Conservation (phyloP, 768 basidiomycete species). For the Lactifluus piperatus region DNA sequence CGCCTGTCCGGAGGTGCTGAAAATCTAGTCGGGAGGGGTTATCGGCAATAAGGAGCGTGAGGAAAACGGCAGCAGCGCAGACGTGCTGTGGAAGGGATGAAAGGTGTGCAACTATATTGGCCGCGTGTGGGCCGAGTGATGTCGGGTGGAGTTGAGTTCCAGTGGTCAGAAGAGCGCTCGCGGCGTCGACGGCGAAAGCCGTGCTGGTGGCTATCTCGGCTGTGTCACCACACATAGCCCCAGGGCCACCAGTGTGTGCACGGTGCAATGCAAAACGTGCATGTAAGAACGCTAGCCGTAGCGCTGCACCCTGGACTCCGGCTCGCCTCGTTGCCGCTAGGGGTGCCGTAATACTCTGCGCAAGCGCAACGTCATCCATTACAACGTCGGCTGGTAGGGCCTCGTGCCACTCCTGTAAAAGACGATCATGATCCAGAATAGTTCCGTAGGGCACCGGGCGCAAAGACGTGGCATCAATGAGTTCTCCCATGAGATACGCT, state of each 20-base stretch:
- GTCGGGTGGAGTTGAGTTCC: conserved; percentile 70
- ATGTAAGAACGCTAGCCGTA: conserved; percentile 69
- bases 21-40: conserved; percentile 76
- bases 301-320: conserved; percentile 76
- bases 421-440: conserved; percentile 62
- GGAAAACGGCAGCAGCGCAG: conserved; percentile 84
- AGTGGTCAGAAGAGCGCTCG: conserved; percentile 71
- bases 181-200: conserved; percentile 66
- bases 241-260: conserved; percentile 48
- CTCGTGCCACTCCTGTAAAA: conserved; percentile 67
- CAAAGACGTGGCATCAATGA: conserved; percentile 77
- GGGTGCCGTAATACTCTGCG: conserved; percentile 59
- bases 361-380: conserved; percentile 68
- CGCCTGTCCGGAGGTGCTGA: conserved; percentile 64
- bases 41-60: conserved; percentile 80
- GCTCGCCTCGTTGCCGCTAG: conserved; percentile 51
- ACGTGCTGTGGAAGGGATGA: conserved; percentile 79
- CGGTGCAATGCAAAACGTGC: conserved; percentile 81
- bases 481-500: conserved; percentile 73
- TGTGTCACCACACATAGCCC: conserved; percentile 13
- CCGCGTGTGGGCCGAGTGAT: conserved; percentile 56
- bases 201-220: conserved; percentile 35
- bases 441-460: conserved; percentile 65
- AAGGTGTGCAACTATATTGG: conserved; percentile 75
- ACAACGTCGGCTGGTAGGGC: conserved; percentile 65